A percentile compares a stretch with the other conserved stretches of the same genome.
phyloP scores from a whole-genome alignment of 495 filamentous ascomycete genomes.

The Penicillium psychrofluorescens region DNA sequence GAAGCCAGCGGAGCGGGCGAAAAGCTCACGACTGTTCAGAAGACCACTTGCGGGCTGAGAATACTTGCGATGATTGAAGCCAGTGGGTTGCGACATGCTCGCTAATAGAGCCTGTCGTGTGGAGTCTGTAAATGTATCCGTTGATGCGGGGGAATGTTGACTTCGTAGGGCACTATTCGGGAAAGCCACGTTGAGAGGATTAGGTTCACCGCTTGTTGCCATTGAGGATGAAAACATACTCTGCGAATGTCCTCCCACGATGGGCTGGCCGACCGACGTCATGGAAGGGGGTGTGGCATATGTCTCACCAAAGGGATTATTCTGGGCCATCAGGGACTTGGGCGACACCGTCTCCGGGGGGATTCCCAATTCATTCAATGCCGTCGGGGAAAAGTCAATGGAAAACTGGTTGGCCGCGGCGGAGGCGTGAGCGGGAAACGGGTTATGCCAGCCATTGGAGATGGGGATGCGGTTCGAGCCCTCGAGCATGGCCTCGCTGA shows the following conservation, averaged over 20 bases:
- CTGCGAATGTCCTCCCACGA: constrained; percentile 44
- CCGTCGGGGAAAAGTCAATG: constrained; percentile 45
- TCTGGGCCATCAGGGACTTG: constrained; percentile 42
- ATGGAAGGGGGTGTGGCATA: constrained; percentile 58
- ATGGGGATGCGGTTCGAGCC: constrained; percentile 58
- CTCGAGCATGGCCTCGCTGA: constrained; percentile 89
- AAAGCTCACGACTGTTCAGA: constrained; percentile 35
- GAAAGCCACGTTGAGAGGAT: constrained; percentile 46
- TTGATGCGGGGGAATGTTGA: constrained; percentile 58
- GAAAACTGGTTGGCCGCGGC: constrained; percentile 55
- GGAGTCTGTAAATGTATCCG: constrained; percentile 85
- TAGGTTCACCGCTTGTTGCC: constrained; percentile 51
- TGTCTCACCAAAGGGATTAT: constrained; percentile 31
- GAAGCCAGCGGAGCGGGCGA: constrained; percentile 37
- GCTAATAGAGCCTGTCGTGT: constrained; percentile 81
- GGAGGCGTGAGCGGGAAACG: constrained; percentile 53
- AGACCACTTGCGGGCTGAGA: constrained; percentile 59
- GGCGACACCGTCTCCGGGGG: constrained; percentile 39
- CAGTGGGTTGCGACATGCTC: constrained; percentile 70
- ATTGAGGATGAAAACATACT: constrained; percentile 50
- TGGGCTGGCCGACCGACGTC: constrained; percentile 46
- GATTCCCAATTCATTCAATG: constrained; percentile 36
- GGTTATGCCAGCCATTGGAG: constrained; percentile 57
- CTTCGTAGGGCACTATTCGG: constrained; percentile 48
- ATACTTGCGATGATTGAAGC: constrained; percentile 69